Conservation (phyloP, 2,329 filamentous ascomycete species). For the Cladosporium cucumerinum region DNA sequence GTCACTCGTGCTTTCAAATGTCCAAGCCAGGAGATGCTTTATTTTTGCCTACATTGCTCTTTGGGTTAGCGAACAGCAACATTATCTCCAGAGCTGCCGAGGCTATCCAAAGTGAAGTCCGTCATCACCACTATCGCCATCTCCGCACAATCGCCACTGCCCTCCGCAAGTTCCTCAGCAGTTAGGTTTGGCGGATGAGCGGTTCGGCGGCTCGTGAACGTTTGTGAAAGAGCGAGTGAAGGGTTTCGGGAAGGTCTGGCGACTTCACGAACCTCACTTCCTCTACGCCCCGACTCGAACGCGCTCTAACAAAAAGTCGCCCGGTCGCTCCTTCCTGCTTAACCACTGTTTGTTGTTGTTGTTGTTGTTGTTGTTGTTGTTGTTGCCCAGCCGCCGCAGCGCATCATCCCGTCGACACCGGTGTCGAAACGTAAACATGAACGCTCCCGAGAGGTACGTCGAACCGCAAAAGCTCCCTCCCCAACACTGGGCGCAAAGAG, state of each 20-base stretch:
- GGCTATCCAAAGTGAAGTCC: background rate
- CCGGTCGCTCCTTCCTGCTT: slow-evolving; percentile 13
- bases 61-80: background rate
- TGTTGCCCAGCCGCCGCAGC: background rate
- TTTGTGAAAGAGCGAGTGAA: background rate
- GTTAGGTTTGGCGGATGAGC: background rate
- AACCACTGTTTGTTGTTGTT: background rate
- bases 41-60: background rate
- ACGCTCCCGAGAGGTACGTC: slow-evolving; percentile 53
- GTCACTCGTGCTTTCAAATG: background rate
- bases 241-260: background rate
- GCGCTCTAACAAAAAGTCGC: background rate
- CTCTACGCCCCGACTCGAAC: background rate
- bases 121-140: slow-evolving; percentile 9
- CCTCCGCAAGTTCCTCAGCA: slow-evolving; percentile 3
- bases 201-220: background rate
- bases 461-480: background rate
- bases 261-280: slow-evolving; percentile 12
- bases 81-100: background rate
- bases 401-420: slow-evolving; percentile 5
- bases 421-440: slow-evolving; percentile 41
- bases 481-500: slow-evolving; percentile 7
- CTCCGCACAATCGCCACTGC: slow-evolving; percentile 10
- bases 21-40: background rate
- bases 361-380: too few species aligned